Base-by-base conservation (phyloP, 345 rosid species). In the Murraya paniculata region DNA sequence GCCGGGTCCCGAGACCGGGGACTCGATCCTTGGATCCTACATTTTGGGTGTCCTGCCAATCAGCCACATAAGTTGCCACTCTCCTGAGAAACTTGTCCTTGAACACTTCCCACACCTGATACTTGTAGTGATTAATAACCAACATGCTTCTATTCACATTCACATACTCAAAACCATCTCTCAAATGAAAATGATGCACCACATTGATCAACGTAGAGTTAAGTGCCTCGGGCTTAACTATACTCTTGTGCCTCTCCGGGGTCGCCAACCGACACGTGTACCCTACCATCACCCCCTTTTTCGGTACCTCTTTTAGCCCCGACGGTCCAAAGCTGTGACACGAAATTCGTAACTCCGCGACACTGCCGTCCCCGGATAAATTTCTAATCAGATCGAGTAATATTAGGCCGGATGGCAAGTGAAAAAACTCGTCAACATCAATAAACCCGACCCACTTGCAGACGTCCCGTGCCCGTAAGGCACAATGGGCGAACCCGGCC, bases 181-280 rank as follows among this genome's bases (percentile, higher is more conserved):
- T 77, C 56, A 93, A 73, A 36, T 93, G 97, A 62, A 95, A 95
- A 83, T 95, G 98, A 73, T 95, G 98, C 75, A 93, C 95, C 68
- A 90, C 89, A 39, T 93, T 95, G 72, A 93, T 86, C 83, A 95
- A 79, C 3, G 93, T 83, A 0, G 95, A 84, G 81, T 90, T 91
- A 86, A 95, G 79, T 38, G 98, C 85, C 81, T 95, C 98, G 0
- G 95, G 97, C 21, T 72, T 79, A 35, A 95, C 85, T 78, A 93
- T 90, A 73, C 98, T 93, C 88, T 95, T 92, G 87, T 95, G 98
- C 75, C 98, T 88, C 89, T 95, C 98, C 10, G 93, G 89, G 1
- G 72, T 72, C 0, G 5, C 21, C 73, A 90, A 14, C 30, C 98
- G 84, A 57, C 98, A 92, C 0, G 98, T 93, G 87, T 95, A 95